These are phyloP conservation scores for Aspergillus heteromorphus DNA, from an alignment of 495 filamentous ascomycete species.

Conservation along the genomic window DNA sequence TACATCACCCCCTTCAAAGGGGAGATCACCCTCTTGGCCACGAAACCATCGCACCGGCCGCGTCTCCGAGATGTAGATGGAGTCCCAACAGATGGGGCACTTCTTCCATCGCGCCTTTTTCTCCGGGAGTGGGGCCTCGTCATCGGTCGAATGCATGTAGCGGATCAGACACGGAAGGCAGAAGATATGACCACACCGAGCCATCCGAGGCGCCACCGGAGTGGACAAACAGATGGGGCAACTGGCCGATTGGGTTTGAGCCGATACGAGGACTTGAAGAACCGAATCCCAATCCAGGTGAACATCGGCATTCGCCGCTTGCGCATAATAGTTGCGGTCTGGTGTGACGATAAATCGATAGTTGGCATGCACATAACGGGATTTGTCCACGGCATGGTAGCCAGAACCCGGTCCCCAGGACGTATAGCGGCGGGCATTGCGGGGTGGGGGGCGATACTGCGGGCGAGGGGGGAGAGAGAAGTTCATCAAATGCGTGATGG, in stretches of 20 bases:
- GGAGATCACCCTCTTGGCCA: constrained; percentile 77
- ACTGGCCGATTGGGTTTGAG: constrained; percentile 76
- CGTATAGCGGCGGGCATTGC: constrained; percentile 57
- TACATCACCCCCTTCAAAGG: constrained; percentile 80
- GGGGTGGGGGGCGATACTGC: constrained; percentile 54
- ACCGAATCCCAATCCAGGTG: constrained; percentile 88
- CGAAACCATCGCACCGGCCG: constrained; percentile 85
- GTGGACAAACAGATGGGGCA: constrained; percentile 92
- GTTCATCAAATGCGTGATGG: constrained; percentile 94
- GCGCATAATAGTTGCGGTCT: constrained; percentile 67
- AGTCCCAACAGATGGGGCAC: constrained; percentile 93
- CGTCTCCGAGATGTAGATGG: constrained; percentile 81
- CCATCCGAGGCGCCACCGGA: constrained; percentile 93
- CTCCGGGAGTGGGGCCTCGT: constrained; percentile 53
- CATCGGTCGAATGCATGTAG: constrained; percentile 86
- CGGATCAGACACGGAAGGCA: constrained; percentile 90
- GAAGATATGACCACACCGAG: constrained; percentile 95
- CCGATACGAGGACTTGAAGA: constrained; percentile 84
- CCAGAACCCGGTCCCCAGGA: constrained; percentile 87
- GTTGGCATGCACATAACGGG: constrained; percentile 93
- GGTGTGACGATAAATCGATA: constrained; percentile 95
- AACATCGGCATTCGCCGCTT: constrained; percentile 81
- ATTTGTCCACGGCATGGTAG: constrained; percentile 87
- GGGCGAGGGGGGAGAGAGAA: constrained; percentile 78
- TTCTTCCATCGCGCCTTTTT: constrained; percentile 84